These are phyloP conservation scores for Diaporthe destruens DNA, from an alignment of 2,329 filamentous ascomycete genomes.

Conservation along the genomic window DNA sequence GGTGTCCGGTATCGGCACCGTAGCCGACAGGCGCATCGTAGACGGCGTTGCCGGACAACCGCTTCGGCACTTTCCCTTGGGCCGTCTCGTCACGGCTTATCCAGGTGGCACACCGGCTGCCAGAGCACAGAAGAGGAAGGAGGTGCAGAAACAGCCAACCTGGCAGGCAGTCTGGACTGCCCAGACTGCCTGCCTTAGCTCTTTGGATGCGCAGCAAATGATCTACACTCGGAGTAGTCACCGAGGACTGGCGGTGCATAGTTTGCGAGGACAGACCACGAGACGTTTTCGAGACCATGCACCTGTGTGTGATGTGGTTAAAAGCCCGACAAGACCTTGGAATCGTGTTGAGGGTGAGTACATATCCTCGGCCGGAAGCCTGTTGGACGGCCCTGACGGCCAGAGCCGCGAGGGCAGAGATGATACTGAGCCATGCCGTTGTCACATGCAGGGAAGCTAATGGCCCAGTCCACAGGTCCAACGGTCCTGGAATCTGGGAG, in stretches of 20 bases:
- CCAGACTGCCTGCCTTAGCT: constrained; percentile 17
- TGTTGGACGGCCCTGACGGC: not conserved
- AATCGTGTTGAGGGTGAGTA: not conserved
- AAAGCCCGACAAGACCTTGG: not conserved
- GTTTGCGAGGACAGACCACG: not conserved
- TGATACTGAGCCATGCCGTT: not conserved
- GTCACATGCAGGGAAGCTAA: constrained; percentile 1
- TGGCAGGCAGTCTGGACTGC: too few species aligned
- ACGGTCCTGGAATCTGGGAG: not conserved
- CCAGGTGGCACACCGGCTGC: constrained; percentile 1
- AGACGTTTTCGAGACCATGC: not conserved
- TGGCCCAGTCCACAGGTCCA: not conserved
- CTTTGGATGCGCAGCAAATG: not conserved
- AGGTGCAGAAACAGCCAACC: not conserved
- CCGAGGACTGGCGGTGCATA: not conserved
- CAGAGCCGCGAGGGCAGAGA: not conserved
- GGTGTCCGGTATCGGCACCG: constrained; percentile 41
- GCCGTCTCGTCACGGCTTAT: constrained; percentile 9
- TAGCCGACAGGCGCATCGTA: constrained; percentile 25
- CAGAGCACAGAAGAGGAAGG: constrained; percentile 20
- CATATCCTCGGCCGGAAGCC: not conserved
- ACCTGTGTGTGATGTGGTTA: not conserved
- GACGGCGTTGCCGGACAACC: constrained; percentile 33
- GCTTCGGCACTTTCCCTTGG: constrained; percentile 31
- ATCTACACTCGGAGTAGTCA: not conserved